Conservation (phyloP, 2,329 filamentous ascomycete genomes). For the Sporothrix mexicana region DNA sequence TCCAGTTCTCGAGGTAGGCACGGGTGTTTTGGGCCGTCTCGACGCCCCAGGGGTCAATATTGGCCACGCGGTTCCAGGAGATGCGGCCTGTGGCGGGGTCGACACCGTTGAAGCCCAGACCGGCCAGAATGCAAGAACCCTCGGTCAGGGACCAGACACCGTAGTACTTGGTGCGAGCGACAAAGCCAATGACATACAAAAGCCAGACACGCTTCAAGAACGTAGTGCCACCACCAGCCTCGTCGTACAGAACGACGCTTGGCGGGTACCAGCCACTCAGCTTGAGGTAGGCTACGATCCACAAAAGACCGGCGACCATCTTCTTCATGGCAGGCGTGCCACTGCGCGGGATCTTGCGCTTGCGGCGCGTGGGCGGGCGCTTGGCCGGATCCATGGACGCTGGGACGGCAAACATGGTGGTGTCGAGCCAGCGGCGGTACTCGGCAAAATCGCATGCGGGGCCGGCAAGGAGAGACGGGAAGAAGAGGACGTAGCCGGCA, state of each 20-base stretch:
- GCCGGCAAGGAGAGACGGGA: conserved; percentile 86
- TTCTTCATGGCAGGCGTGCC: conserved; percentile 84
- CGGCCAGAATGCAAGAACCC: conserved; percentile 90
- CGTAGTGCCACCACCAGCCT: conserved; percentile 67
- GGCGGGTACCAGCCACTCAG: conserved; percentile 56
- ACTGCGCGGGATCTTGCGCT: conserved; percentile 90
- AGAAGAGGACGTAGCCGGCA: conserved; percentile 91
- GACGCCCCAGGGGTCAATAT: conserved; percentile 84
- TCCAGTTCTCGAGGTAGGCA: conserved; percentile 90
- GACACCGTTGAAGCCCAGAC: conserved; percentile 92
- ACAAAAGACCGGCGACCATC: conserved; percentile 71
- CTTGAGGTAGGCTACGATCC: conserved; percentile 79
- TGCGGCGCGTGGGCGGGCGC: conserved; percentile 83
- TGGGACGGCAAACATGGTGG: conserved; percentile 89
- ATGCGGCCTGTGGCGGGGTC: conserved; percentile 84
- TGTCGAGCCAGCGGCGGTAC: conserved; percentile 90
- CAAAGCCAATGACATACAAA: conserved; percentile 83
- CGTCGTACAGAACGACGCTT: conserved; percentile 60
- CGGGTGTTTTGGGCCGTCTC: conserved; percentile 94
- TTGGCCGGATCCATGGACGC: conserved; percentile 81
- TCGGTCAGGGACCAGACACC: conserved; percentile 94
- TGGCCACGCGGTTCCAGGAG: conserved; percentile 87
- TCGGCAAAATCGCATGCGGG: conserved; percentile 95
- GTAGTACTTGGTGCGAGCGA: conserved; percentile 90
- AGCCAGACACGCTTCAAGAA: conserved; percentile 77